These are phyloP conservation scores for Alternaria novae-zelandiae DNA, from an alignment of 2,329 filamentous ascomycete species.

Conservation along the genomic window DNA sequence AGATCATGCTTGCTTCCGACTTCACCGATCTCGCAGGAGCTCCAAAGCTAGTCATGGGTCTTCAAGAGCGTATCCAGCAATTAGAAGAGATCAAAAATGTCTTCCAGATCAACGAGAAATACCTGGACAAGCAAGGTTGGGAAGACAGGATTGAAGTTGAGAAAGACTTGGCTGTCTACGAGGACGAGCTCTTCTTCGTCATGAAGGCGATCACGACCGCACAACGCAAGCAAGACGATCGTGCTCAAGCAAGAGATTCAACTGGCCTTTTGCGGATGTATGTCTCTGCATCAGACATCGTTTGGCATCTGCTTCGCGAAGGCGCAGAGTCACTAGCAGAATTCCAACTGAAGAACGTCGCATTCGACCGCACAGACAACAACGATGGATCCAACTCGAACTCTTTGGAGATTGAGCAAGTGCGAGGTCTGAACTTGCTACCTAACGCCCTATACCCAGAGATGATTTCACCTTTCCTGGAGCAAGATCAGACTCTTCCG, in stretches of 20 bases:
- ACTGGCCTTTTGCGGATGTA: constrained; percentile 88
- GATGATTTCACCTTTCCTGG: constrained; percentile 89
- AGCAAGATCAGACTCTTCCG: constrained; percentile 62
- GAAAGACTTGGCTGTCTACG: constrained; percentile 83
- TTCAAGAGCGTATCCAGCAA: constrained; percentile 92
- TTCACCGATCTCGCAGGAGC: constrained; percentile 96
- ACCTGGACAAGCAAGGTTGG: constrained; percentile 88
- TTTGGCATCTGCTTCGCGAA: constrained; percentile 94
- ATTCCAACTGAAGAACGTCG: constrained; percentile 86
- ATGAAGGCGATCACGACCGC: constrained; percentile 99
- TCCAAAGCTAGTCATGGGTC: constrained; percentile 86
- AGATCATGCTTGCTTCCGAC: constrained; percentile 98
- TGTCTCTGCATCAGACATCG: constrained; percentile 91
- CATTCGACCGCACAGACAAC: constrained; percentile 95
- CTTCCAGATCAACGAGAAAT: constrained; percentile 90
- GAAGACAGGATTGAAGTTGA: constrained; percentile 88
- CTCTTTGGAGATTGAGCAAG: constrained; percentile 82
- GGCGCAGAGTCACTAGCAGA: constrained; percentile 88
- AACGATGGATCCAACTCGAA: constrained; percentile 97
- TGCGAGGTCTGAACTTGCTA: constrained; percentile 88
- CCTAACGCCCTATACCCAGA: constrained; percentile 92
- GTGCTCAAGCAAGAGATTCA: constrained; percentile 66
- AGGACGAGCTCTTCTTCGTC: constrained; percentile 98
- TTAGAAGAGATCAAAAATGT: constrained; percentile 95
- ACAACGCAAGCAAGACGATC: constrained; percentile 81